A percentile compares a stretch with the other conserved stretches of the same genome.
phyloP scores from a whole-genome alignment of 768 basidiomycete species.

The Cystofilobasidium macerans region DNA sequence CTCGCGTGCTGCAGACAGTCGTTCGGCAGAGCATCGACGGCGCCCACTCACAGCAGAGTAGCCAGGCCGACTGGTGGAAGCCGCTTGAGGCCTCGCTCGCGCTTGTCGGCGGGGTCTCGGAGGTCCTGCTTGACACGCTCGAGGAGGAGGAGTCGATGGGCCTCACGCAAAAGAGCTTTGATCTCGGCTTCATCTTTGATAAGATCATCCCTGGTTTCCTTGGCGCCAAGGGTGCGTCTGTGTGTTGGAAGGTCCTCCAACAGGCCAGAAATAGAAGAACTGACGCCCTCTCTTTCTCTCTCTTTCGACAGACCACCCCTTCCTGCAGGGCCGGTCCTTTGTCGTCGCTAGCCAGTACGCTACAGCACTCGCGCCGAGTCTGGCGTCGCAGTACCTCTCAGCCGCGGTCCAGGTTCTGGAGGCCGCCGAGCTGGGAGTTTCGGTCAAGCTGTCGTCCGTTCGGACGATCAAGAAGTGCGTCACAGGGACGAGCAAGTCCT shows the following conservation, averaged over 20 bases:
- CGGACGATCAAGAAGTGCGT: constrained; percentile 83
- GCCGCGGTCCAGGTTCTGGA: constrained; percentile 80
- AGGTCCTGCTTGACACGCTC: constrained; percentile 60
- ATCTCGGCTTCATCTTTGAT: constrained; percentile 63
- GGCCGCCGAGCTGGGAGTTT: constrained; percentile 56
- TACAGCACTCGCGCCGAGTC: constrained; percentile 55
- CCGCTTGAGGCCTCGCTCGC: constrained; percentile 75
- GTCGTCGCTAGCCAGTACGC: constrained; percentile 88
- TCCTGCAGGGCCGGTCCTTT: constrained; percentile 87
- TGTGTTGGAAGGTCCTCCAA: neutral
- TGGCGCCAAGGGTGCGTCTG: constrained; percentile 51
- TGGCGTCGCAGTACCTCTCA: constrained; percentile 75
- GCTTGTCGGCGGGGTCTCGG: constrained; percentile 66
- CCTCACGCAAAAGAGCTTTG: constrained; percentile 51
- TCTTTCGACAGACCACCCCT: constrained; percentile 57
- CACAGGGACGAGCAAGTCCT: constrained; percentile 36
- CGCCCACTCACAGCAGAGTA: constrained; percentile 28
- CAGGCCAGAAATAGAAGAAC: neutral
- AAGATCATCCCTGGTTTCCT: constrained; percentile 70
- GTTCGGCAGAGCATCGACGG: constrained; percentile 10
- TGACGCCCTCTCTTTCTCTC: too few relatives aligned
- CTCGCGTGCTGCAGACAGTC: constrained; percentile 44
- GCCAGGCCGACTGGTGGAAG: constrained; percentile 74
- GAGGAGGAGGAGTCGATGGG: constrained; percentile 64
- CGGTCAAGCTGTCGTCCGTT: constrained; percentile 87